A percentile compares a stretch with the other conserved stretches of the same genome.
Evolutionary conservation across 2,329 filamentous ascomycete genomes (phyloP).

Genomic region (Penicillium italicum): DNA sequence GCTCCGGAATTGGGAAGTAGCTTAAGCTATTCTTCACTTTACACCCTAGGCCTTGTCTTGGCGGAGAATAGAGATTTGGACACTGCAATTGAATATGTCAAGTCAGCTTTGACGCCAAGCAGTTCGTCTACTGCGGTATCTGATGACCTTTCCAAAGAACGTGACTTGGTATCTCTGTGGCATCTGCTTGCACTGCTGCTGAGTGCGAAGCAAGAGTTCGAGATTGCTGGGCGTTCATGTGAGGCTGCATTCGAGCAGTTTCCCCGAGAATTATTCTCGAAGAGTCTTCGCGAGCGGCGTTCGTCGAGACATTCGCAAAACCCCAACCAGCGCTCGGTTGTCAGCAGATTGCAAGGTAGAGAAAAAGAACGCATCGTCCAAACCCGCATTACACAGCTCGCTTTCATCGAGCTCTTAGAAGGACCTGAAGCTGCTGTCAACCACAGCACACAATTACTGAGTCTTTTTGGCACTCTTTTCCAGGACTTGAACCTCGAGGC

Average conservation of each 20-base stretch:
- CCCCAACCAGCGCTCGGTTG: slow-evolving; percentile 47
- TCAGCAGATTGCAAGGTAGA: slow-evolving; percentile 76
- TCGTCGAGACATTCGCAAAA: slow-evolving; percentile 26
- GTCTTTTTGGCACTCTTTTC: slow-evolving; percentile 77
- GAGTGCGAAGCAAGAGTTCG: slow-evolving; percentile 80
- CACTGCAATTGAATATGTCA: slow-evolving; percentile 76
- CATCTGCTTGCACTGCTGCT: slow-evolving; percentile 83
- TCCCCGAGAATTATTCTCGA: slow-evolving; percentile 65
- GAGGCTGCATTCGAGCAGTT: slow-evolving; percentile 92
- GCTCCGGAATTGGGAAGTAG: slow-evolving; percentile 62
- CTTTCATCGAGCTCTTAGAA: slow-evolving; percentile 76
- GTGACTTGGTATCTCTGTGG: slow-evolving; percentile 75
- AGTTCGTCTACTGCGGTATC: slow-evolving; percentile 27
- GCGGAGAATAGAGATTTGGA: slow-evolving; percentile 80
- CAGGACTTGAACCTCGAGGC: slow-evolving; percentile 53
- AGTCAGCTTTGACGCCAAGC: slow-evolving; percentile 65
- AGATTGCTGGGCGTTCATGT: slow-evolving; percentile 75
- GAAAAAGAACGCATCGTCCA: slow-evolving; percentile 89
- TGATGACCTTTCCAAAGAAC: slow-evolving; percentile 32
- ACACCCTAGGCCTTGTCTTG: slow-evolving; percentile 76
- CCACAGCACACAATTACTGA: slow-evolving; percentile 77
- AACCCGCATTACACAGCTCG: slow-evolving; percentile 90
- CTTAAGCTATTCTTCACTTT: slow-evolving; percentile 71
- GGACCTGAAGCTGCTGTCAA: slow-evolving; percentile 84
- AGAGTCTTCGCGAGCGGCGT: slow-evolving; percentile 57